Base-by-base conservation (phyloP, 2,329 filamentous ascomycete genomes). In the Talaromyces sp. region DNA sequence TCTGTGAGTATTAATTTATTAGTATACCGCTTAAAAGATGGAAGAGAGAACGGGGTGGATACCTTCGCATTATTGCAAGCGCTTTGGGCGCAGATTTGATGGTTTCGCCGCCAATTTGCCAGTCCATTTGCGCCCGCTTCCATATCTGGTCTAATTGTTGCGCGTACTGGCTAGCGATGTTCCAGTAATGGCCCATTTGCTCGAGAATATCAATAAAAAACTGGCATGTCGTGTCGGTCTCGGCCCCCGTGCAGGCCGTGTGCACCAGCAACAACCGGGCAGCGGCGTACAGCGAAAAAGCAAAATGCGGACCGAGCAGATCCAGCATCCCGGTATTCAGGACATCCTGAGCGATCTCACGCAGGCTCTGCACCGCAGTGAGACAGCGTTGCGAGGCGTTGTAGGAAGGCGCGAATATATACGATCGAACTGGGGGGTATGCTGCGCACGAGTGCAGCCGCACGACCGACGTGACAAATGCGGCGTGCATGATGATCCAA, bases 281-380 rank as follows among this genome's bases (percentile, higher is more conserved):
- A 3, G 91, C 91, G 13, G 96, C 93, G 92, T 93, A 96, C 2
- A 96, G 81, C 0, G 90, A 92, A 72, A 96, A 97, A 3, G 92
- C 92, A 72, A 96, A 96, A 0, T 92, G 92, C 0, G 92, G 92
- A 0, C 93, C 93, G 15, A 96, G 84, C 72, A 92, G 92, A 55
- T 86, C 82, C 19, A 96, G 81, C 72, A 96, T 84, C 56, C 84
- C 83, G 67, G 91, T 89, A 62, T 85, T 85, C 28, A 90, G 84
- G 13, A 96, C 91, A 69, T 92, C 92, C 63, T 89, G 88, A 62
- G 88, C 88, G 1, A 96, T 82, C 0, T 88, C 86, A 39, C 88
- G 87, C 62, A 96, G 91, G 69, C 90, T 90, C 71, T 93, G 89
- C 10, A 96, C 92, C 1, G 92, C 92, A 3, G 84, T 84, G 63